Conservation (phyloP, 2,329 filamentous ascomycete genomes). For the Ophiosphaerella herpotricha region DNA sequence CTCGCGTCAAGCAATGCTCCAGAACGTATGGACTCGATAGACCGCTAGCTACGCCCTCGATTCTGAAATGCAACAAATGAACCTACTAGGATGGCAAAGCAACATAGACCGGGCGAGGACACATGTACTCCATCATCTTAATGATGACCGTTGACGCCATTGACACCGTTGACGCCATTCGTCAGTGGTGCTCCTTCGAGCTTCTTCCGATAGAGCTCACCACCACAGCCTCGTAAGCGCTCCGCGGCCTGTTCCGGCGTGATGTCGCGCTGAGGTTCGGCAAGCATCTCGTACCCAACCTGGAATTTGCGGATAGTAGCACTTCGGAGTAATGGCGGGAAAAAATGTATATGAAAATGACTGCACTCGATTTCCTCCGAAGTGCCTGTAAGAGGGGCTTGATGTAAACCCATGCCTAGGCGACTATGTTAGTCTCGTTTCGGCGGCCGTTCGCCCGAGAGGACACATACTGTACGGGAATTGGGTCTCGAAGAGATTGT, state of each 20-base stretch:
- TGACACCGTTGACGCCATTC: slow-evolving; percentile 23
- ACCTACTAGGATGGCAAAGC: not conserved
- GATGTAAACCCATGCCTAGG: slow-evolving; percentile 86
- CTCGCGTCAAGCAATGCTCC: not conserved
- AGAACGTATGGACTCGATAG: not conserved
- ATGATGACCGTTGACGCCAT: slow-evolving; percentile 20
- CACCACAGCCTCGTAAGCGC: slow-evolving; percentile 74
- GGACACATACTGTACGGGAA: slow-evolving; percentile 84
- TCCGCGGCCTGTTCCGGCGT: slow-evolving; percentile 93
- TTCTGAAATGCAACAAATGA: not conserved
- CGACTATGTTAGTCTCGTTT: slow-evolving; percentile 8
- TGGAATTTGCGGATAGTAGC: slow-evolving; percentile 95
- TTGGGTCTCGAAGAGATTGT: slow-evolving; percentile 94
- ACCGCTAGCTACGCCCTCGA: not conserved
- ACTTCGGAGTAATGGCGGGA: slow-evolving; percentile 87
- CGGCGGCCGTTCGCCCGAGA: not conserved
- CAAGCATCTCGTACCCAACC: slow-evolving; percentile 95
- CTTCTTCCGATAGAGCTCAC: slow-evolving; percentile 79
- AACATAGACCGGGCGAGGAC: not conserved
- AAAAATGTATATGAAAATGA: slow-evolving; percentile 97
- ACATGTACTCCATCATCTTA: slow-evolving; percentile 2
- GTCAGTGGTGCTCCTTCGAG: slow-evolving; percentile 15
- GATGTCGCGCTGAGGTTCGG: slow-evolving; percentile 96
- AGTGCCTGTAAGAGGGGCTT: slow-evolving; percentile 83
- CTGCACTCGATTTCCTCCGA: slow-evolving; percentile 83